These are phyloP conservation scores for Boehmeria nivea DNA, from an alignment of 306 rosid genomes.

Conservation along the genomic window DNA sequence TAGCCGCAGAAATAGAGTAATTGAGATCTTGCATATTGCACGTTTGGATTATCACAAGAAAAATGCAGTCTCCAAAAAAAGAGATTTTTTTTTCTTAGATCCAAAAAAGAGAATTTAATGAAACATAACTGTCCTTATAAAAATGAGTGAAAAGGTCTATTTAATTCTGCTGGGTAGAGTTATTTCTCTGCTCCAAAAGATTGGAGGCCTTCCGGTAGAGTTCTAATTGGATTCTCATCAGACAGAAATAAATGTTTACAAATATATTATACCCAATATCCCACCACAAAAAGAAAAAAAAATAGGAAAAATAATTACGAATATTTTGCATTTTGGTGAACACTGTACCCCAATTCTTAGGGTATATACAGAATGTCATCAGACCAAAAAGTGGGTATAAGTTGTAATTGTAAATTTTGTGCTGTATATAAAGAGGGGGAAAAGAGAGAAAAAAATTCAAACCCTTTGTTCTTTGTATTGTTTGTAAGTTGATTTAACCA, in stretches of 20 bases:
- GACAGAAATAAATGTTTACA: not conserved
- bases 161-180: not conserved
- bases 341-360: slow-evolving; percentile 1
- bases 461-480: too few species aligned
- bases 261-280: not conserved
- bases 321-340: slow-evolving; percentile 3
- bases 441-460: too few species aligned
- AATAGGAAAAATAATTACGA: not conserved
- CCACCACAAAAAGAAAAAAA: not conserved
- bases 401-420: slow-evolving; percentile 4
- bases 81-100: too few species aligned
- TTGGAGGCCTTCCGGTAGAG: not conserved
- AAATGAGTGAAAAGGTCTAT: slow-evolving; percentile 4
- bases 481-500: slow-evolving; percentile 2
- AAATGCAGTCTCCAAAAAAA: not conserved
- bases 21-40: too few species aligned
- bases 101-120: slow-evolving; percentile 2
- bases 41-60: not conserved
- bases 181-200: slow-evolving; percentile 7
- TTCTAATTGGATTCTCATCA: not conserved
- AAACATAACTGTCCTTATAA: slow-evolving; percentile 7
- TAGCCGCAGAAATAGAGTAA: too few species aligned
- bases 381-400: slow-evolving; percentile 10
- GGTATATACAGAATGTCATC: slow-evolving; percentile 13
- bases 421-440: too few species aligned